Evolutionary conservation across 2,329 filamentous ascomycete species (phyloP), one percentile per base, ranked within the genome.

Genomic region (Trichocomaceae sp.): DNA sequence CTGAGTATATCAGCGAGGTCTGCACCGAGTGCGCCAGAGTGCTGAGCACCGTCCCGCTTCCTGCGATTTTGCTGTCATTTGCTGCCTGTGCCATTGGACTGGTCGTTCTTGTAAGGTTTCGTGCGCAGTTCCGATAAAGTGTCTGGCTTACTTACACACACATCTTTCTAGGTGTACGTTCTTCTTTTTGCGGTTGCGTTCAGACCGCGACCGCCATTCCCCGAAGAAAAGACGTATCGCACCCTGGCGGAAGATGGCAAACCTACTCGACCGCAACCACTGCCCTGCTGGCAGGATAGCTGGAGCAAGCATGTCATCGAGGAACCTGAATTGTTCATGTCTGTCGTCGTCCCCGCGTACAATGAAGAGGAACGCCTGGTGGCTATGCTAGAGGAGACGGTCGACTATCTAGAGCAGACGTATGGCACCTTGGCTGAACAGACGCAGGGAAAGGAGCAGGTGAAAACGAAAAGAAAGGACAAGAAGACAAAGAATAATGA

Each of bases 311-410:
- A 26, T 13, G 61, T 6, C 13, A 49, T 57, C 13, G 86, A 90
- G 60, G 79, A 85, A 1, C 82, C 90, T 13, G 84, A 91, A 59
- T 73, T 96, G n/a, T 87, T 87, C 68, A 84, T 99, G 77, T 93
- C 88, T 52, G 84, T 97, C 7, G 90, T 99, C 0, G 86, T 99
- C 44, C 93, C 93, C 0, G 93, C 93, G 9, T 99, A 90, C 79
- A 99, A 99, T 63, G 93, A 99, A 67, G 86, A 92, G 68, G 80
- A 87, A 56, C 84, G 93, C 29, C 79, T 99, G 47, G 79, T 83
- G 12, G 86, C 85, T 10, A 96, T 96, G 74, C 79, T 99, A 12
- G 85, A 95, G 66, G 93, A 99, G 72, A 90, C 93, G 1, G 86
- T 97, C 23, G 84, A 83, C 49, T 96, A 91, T 68, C 80, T 99